Evolutionary conservation across 192 early-diverging fungal species (phyloP).

Genomic region (Gonapodya prolifera): DNA sequence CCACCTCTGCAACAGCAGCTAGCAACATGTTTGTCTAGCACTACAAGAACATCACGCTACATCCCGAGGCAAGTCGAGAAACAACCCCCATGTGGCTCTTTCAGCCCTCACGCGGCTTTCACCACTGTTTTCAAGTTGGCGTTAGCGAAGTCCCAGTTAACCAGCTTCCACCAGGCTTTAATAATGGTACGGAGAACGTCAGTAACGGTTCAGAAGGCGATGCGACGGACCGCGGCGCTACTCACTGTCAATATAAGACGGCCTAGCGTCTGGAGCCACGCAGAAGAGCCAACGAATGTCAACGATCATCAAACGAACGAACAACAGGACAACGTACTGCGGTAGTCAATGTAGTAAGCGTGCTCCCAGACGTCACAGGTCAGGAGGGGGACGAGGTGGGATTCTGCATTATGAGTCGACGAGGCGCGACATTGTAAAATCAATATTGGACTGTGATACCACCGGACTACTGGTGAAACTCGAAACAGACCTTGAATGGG

Average conservation of each 20-base stretch:
- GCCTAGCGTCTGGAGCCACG: too few relatives aligned
- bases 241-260: slow-evolving; percentile 18
- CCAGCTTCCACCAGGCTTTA: slow-evolving; percentile 17
- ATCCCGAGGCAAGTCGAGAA: too few relatives aligned
- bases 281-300: too few relatives aligned
- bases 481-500: slow-evolving; percentile 14
- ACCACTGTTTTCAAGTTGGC: slow-evolving; percentile 9
- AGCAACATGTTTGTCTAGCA: too few relatives aligned
- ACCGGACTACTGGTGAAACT: not conserved
- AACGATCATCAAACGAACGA: too few relatives aligned
- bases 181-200: not conserved
- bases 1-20: too few relatives aligned
- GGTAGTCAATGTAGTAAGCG: slow-evolving; percentile 28
- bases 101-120: not conserved
- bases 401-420: slow-evolving; percentile 7
- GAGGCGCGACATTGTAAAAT: too few relatives aligned
- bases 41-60: too few relatives aligned
- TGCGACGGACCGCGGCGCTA: not conserved
- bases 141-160: slow-evolving; percentile 27
- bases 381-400: slow-evolving; percentile 18
- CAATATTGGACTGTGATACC: not conserved
- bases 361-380: slow-evolving; percentile 29
- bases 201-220: not conserved
- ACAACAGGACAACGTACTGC: too few relatives aligned
- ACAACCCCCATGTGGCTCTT: too few relatives aligned